These are phyloP conservation scores for Hyphopichia fennica DNA, from an alignment of 1,139 yeast species.

Conservation along the genomic window DNA sequence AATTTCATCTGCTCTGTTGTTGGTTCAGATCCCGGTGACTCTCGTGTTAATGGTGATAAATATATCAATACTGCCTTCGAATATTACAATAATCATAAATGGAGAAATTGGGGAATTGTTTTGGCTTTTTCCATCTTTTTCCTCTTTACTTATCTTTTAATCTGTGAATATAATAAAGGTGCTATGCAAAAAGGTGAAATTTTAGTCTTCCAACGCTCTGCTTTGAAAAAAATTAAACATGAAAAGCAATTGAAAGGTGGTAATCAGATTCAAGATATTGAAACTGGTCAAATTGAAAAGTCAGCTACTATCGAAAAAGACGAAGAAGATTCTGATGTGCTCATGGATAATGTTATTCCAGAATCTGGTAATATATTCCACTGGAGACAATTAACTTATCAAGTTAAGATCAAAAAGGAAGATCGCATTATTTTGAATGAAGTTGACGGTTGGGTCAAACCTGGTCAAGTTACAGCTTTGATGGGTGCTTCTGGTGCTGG, in stretches of 20 bases:
- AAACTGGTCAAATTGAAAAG: conserved; percentile 6
- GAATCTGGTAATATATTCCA: conserved; percentile 25
- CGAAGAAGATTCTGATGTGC: neutral
- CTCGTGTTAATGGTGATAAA: conserved; percentile 51
- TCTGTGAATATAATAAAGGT: conserved; percentile 69
- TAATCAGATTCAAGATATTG: conserved; percentile 6
- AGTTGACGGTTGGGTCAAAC: conserved; percentile 28
- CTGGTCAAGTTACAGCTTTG: conserved; percentile 30
- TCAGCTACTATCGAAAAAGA: neutral
- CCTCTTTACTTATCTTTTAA: conserved; percentile 51
- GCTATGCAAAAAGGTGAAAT: conserved; percentile 84
- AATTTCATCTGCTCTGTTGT: conserved; percentile 53
- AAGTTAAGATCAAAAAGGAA: conserved; percentile 58
- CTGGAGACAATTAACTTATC: conserved; percentile 46
- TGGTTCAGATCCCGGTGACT: conserved; percentile 56
- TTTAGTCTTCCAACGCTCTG: conserved; percentile 54
- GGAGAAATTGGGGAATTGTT: conserved; percentile 75
- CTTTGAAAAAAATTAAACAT: conserved; percentile 25
- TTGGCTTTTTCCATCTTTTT: conserved; percentile 58
- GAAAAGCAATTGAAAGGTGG: conserved; percentile 1
- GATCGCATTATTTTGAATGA: conserved; percentile 37
- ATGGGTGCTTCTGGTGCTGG: conserved; percentile 40
- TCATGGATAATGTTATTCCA: conserved; percentile 7
- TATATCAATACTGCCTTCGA: conserved; percentile 43
- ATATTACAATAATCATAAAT: conserved; percentile 54